Evolutionary conservation across 208 protist genomes (phyloP).

Genomic region (Acanthamoeba lenticulata): DNA sequence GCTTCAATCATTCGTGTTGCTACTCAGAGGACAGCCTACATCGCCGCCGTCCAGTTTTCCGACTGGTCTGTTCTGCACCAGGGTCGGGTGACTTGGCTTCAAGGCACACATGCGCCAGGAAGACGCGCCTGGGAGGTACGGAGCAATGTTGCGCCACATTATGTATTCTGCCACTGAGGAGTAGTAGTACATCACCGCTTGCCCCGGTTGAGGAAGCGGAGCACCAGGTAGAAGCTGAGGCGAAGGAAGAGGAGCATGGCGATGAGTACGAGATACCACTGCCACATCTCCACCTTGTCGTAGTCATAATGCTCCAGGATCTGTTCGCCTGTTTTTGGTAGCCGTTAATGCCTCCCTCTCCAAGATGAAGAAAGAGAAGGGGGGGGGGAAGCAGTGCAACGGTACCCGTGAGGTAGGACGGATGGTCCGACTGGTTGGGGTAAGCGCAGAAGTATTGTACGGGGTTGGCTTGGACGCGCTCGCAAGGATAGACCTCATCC

Average conservation of each 20-base stretch:
- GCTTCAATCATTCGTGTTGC: no score
- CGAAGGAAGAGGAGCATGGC: constrained; percentile 53
- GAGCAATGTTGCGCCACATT: no score
- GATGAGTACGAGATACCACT: constrained; percentile 29
- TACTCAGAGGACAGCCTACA: no score
- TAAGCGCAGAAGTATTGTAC: constrained; percentile 13
- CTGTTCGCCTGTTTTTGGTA: not conserved
- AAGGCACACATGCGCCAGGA: no score
- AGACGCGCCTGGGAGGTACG: no score
- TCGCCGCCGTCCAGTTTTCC: no score
- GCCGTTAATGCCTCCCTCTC: not conserved
- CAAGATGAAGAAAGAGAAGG: not conserved
- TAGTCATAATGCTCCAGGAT: constrained; percentile 35
- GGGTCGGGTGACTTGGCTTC: no score
- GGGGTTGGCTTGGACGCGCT: not conserved
- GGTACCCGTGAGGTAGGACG: not conserved
- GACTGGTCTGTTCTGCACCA: no score
- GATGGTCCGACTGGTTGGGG: not conserved
- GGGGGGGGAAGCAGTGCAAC: not conserved
- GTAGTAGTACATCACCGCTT: not conserved
- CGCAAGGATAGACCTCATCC: not conserved
- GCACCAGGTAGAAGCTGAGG: not conserved
- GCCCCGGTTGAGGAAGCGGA: constrained; percentile 20
- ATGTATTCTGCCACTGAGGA: no score
- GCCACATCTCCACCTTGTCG: not conserved